Evolutionary conservation across 1,139 yeast species (phyloP).

Genomic region (Blastobotrys buckinghamii): DNA sequence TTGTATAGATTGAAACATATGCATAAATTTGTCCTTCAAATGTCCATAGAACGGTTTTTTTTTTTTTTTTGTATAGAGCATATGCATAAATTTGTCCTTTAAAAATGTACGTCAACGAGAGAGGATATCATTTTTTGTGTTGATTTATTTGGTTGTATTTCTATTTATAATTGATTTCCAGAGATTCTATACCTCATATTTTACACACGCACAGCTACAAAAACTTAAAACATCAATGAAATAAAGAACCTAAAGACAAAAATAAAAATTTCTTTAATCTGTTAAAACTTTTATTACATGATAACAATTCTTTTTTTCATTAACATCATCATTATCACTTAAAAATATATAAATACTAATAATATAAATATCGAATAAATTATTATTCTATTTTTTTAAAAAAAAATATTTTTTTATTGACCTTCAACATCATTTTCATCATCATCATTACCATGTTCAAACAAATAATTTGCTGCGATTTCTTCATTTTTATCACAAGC

Average conservation of each 20-base stretch:
- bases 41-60: too few relatives aligned
- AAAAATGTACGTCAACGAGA: too few relatives aligned
- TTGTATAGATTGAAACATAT: neutral
- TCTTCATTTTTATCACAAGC: slow-evolving; percentile 99
- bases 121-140: too few relatives aligned
- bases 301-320: neutral
- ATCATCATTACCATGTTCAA: slow-evolving; percentile 41
- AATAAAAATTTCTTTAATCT: neutral
- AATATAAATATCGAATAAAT: neutral
- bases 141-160: too few relatives aligned
- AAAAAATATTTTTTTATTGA: slow-evolving; percentile 8
- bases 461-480: slow-evolving; percentile 86
- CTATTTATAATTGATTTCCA: too few relatives aligned
- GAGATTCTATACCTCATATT: too few relatives aligned
- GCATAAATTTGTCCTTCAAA: too few relatives aligned
- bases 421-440: slow-evolving; percentile 26
- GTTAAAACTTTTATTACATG: neutral
- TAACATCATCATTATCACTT: too few relatives aligned
- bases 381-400: neutral
- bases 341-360: neutral
- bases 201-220: too few relatives aligned
- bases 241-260: neutral
- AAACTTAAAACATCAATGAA: too few relatives aligned
- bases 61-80: too few relatives aligned
- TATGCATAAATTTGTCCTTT: too few relatives aligned